Conservation (phyloP, 306 rosid species). For the Myrica gale region DNA sequence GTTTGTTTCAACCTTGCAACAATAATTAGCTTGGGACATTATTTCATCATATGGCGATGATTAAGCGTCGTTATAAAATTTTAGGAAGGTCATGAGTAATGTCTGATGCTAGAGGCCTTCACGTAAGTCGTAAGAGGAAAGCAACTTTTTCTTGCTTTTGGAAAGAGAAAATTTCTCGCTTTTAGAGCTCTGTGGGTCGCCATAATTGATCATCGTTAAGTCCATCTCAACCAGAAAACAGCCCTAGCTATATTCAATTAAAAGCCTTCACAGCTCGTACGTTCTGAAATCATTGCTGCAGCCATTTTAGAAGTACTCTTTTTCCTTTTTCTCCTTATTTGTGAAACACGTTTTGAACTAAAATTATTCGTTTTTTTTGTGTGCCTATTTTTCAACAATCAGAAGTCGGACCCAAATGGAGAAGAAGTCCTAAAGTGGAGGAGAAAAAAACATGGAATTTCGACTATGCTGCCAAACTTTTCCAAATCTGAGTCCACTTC, state of each 20-base stretch:
- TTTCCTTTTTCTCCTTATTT: background rate
- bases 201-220: background rate
- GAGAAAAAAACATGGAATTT: conserved; percentile 1
- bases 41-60: conserved; percentile 6
- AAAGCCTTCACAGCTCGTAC: background rate
- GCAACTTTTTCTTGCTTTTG: conserved; percentile 15
- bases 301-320: background rate
- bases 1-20: background rate
- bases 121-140: background rate
- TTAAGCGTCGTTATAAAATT: conserved; percentile 1
- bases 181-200: background rate
- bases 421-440: conserved; percentile 38
- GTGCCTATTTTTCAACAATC: background rate
- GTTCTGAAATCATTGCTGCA: background rate
- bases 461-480: conserved; percentile 13
- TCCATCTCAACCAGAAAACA: background rate
- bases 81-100: conserved; percentile 5
- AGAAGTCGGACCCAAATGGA: background rate
- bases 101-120: conserved; percentile 6
- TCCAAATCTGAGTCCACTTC: conserved; percentile 32
- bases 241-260: background rate
- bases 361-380: background rate
- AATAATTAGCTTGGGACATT: background rate
- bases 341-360: background rate
- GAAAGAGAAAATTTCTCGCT: conserved; percentile 7